phyloP scores from a whole-genome alignment of 192 early-diverging fungal genomes.

The Backusella psychrophila region DNA sequence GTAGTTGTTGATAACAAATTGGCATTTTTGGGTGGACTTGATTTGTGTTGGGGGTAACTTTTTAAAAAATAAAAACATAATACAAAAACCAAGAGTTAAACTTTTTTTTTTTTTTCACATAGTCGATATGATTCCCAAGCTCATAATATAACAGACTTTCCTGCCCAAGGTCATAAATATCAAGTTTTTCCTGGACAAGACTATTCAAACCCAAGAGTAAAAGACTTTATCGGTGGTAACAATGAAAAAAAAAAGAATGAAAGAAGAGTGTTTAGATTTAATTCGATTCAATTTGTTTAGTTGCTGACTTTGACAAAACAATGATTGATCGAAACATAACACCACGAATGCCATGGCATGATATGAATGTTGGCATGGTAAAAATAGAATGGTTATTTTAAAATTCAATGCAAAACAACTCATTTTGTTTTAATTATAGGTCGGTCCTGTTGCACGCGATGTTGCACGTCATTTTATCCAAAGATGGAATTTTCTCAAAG shows the following conservation, averaged over 20 bases:
- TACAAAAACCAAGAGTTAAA: not conserved
- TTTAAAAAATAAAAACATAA: not conserved
- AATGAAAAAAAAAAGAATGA: not conserved
- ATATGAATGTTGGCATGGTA: constrained; percentile 73
- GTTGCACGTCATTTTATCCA: constrained; percentile 85
- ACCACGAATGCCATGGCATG: constrained; percentile 90
- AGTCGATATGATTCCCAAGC: constrained; percentile 77
- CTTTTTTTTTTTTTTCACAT: constrained; percentile 32
- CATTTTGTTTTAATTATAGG: constrained; percentile 20
- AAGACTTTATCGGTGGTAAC: constrained; percentile 64
- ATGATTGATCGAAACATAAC: constrained; percentile 45
- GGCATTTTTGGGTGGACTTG: constrained; percentile 85
- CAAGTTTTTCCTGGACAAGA: constrained; percentile 75
- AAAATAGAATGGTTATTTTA: not conserved
- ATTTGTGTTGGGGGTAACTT: constrained; percentile 76
- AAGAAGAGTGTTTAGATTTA: not conserved
- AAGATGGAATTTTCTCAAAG: constrained; percentile 87
- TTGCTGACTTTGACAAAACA: constrained; percentile 16
- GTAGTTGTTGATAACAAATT: constrained; percentile 74
- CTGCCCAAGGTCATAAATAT: constrained; percentile 39
- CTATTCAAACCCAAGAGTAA: constrained; percentile 86
- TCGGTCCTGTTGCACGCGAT: constrained; percentile 80
- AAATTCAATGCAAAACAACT: not conserved
- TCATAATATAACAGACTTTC: constrained; percentile 75
- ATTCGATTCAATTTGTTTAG: constrained; percentile 13